Evolutionary conservation across 202 grass and related monocot genomes (phyloP).

Genomic region (Zizania palustris): DNA sequence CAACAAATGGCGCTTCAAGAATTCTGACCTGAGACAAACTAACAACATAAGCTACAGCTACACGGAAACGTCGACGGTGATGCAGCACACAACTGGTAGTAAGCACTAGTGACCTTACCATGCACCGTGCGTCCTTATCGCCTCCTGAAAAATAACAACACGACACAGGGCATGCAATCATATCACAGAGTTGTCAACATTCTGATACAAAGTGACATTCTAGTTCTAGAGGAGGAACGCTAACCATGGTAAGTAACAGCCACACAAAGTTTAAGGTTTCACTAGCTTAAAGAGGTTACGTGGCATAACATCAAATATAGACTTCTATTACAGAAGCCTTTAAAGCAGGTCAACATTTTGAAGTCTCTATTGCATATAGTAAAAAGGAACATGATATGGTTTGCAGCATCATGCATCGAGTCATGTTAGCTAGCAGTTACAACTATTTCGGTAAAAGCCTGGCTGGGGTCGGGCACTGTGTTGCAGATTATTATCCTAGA

Average conservation of each 20-base stretch:
- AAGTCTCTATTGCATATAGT: conserved; percentile 33
- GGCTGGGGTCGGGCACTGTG: conserved; percentile 20
- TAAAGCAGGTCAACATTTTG: conserved; percentile 32
- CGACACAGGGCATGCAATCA: neutral
- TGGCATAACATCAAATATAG: conserved; percentile 37
- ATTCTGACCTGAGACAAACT: too few relatives aligned
- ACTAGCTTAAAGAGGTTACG: conserved; percentile 31
- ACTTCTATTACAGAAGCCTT: conserved; percentile 36
- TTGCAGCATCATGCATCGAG: conserved; percentile 28
- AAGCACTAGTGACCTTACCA: too few relatives aligned
- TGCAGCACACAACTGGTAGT: neutral
- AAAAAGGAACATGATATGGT: conserved; percentile 33
- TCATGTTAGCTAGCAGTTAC: conserved; percentile 58
- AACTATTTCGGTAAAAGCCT: conserved; percentile 49
- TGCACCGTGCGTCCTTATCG: too few relatives aligned
- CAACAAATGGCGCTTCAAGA: too few relatives aligned
- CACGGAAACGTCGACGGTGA: neutral
- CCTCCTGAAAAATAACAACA: neutral
- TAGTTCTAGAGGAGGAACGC: neutral
- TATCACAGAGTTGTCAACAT: neutral
- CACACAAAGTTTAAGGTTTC: conserved; percentile 23
- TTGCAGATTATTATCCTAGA: conserved; percentile 42
- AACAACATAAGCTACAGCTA: too few relatives aligned
- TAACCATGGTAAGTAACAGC: neutral
- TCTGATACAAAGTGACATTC: neutral